Base-by-base conservation (phyloP, 1,284 basidiomycete species). In the Polyporus tsugae region DNA sequence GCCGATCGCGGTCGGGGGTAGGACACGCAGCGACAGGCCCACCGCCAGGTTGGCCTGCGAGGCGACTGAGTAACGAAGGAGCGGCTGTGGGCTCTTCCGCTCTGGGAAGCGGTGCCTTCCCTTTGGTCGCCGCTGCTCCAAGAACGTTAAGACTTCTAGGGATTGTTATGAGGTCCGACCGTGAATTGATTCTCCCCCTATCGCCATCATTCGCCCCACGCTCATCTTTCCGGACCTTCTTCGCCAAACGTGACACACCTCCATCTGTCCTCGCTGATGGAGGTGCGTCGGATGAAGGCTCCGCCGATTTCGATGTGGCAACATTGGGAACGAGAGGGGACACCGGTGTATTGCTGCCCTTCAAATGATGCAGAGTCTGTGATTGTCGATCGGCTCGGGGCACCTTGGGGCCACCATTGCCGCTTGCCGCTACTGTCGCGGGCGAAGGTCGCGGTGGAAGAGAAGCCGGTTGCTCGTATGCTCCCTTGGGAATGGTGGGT, bases 31-130 rank as follows among this genome's bases (percentile, higher is more conserved):
- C 38, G 2, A 22, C 58, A 39, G 62, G 36, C 17, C 49, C 39
- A 36, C 70, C 65, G 60, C 69, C 71, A 22, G 46, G 49, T 19
- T 35, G 63, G 63, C 78, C 64, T 65, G 61, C 79, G 66, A 87
- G 71, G 19, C 85, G 82, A 73, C 82, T 83, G 13, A 86, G 76
- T 35, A 86, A 76, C 38, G 85, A 84, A 29, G 82, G 84, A 39
- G 73, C 68, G 60, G 67, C 63, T 39, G 75, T 76, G 64, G 70
- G 67, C 59, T 74, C 76, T 66, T 69, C 74, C 35, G 75, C 69
- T n/a, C 35, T 66, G 4, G 60, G 52, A 22, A 60, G 17, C 5
- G 55, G n/a, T 60, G 46, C 41, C 42, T 59, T 44, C 38, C 39
- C 60, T 38, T 36, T n/a, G 33, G 13, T 17, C 22, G 35, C 58